Evolutionary conservation across 1,139 yeast species (phyloP), one percentile per base, ranked within the genome.

Genomic region (Scheffersomyces segobiensis): DNA sequence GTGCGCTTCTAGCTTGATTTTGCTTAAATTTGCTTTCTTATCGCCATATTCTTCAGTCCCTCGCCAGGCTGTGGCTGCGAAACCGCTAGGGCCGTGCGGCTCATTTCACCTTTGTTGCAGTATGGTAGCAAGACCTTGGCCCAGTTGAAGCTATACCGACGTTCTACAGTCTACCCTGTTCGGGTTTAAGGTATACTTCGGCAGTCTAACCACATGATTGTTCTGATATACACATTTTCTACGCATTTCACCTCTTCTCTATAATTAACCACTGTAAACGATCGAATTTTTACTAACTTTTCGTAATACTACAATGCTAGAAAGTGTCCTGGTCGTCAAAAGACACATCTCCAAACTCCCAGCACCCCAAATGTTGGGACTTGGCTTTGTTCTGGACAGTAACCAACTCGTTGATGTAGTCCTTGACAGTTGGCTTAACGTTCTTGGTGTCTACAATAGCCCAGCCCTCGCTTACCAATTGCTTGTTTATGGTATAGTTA

Each of bases 331-430:
- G 80, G 12, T 88, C 92, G 56, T 87, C 89, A 57, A 81, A 87
- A 21, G 88, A 81, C 55, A 89, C 84, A 68, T 89, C 95, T 55
- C 96, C 96, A 66, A 86, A 88, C 72, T 88, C 88, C 96, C 96
- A 90, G 67, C 92, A 88, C 12, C 96, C 96, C 50, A 76, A 71
- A 61, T 86, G 89, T 50, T 71, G 74, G 10, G 73, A 61, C 69
- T 81, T 85, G 46, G 95, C 95, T 19, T 63, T 58, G 49, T 66
- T 63, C 69, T 86, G 87, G 12, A 74, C 79, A 50, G 68, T 66
- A 59, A 81, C 68, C 53, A 88, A 71, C 52, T 73, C 81, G 24
- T 71, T 70, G 60, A 79, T 78, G 54, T 76, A 73, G 49, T 72
- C 74, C 55, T 73, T 74, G 56, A 78, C 75, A 10, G 76, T 67